Evolutionary conservation across 805 yeast genomes (phyloP).

Genomic region (Ogataea kodamae): DNA sequence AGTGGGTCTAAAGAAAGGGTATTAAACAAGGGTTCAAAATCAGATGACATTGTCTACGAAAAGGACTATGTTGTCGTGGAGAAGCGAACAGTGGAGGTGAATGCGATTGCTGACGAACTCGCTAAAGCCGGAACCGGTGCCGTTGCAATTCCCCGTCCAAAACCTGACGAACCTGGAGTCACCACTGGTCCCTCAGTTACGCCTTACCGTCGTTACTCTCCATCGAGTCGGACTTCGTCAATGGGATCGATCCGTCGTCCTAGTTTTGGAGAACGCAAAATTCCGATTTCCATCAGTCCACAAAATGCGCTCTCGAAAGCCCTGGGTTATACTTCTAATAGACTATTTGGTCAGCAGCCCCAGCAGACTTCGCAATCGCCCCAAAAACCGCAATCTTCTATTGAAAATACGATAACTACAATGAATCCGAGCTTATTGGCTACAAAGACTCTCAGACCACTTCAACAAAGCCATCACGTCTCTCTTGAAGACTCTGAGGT

Average conservation of each 20-base stretch:
- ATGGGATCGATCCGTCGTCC: constrained; percentile 53
- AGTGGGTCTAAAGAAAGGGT: constrained; percentile 18
- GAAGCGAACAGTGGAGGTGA: constrained; percentile 91
- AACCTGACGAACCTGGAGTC: constrained; percentile 1
- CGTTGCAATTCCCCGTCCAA: constrained; percentile 32
- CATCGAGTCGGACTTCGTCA: constrained; percentile 45
- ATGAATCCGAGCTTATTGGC: constrained; percentile 16
- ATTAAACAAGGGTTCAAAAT: constrained; percentile 9
- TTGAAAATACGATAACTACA: constrained; percentile 18
- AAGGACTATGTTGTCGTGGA: constrained; percentile 93
- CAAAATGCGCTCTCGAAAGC: constrained; percentile 88
- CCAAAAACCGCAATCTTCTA: constrained; percentile 9
- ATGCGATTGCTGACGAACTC: constrained; percentile 91
- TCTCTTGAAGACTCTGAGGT: constrained; percentile 36
- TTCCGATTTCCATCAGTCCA: constrained; percentile 71
- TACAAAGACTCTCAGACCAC: constrained; percentile 24
- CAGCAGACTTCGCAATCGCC: constrained; percentile 15
- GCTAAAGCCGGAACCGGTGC: constrained; percentile 49
- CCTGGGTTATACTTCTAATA: constrained; percentile 78
- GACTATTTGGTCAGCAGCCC: constrained; percentile 63
- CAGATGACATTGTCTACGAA: constrained; percentile 52
- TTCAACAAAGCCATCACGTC: constrained; percentile 23
- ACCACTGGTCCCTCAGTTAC: not conserved
- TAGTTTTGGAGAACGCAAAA: constrained; percentile 58
- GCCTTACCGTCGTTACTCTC: constrained; percentile 28